Conservation (phyloP, 2,329 filamentous ascomycete species). For the Aspergillus puulaauensis region DNA sequence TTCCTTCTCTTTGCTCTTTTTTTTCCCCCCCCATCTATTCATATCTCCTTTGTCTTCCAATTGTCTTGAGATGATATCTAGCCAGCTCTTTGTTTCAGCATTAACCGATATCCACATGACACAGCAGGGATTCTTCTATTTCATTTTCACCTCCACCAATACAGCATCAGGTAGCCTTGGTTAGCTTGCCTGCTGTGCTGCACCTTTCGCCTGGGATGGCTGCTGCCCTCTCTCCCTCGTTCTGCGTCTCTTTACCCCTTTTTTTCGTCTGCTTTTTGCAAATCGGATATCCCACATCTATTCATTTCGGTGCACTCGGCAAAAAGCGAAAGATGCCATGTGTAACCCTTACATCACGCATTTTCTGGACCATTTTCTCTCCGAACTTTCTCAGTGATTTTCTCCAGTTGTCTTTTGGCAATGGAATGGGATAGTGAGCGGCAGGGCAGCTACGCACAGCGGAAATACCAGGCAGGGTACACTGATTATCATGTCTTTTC, state of each 20-base stretch:
- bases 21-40: slow-evolving; percentile 3
- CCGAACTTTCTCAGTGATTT: neutral
- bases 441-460: slow-evolving; percentile 24
- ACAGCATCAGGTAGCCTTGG: slow-evolving; percentile 14
- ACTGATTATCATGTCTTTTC: slow-evolving; percentile 34
- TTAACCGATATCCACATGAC: slow-evolving; percentile 26
- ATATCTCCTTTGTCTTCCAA: slow-evolving; percentile 15
- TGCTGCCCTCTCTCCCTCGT: slow-evolving; percentile 16
- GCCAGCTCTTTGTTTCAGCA: slow-evolving; percentile 27
- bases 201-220: slow-evolving; percentile 9
- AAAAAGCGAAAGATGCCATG: slow-evolving; percentile 16
- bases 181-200: neutral
- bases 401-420: neutral
- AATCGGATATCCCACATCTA: slow-evolving; percentile 40
- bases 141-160: slow-evolving; percentile 17
- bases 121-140: slow-evolving; percentile 21
- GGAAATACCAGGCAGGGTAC: slow-evolving; percentile 26
- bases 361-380: slow-evolving; percentile 24
- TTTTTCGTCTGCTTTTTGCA: slow-evolving; percentile 24
- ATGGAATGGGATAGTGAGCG: slow-evolving; percentile 19
- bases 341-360: slow-evolving; percentile 34
- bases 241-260: slow-evolving; percentile 19
- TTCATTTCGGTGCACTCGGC: slow-evolving; percentile 31
- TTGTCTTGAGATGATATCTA: slow-evolving; percentile 29
- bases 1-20: slow-evolving; percentile 13